Conservation (phyloP, 2,329 filamentous ascomycete genomes). For the Ophiostoma quercus region DNA sequence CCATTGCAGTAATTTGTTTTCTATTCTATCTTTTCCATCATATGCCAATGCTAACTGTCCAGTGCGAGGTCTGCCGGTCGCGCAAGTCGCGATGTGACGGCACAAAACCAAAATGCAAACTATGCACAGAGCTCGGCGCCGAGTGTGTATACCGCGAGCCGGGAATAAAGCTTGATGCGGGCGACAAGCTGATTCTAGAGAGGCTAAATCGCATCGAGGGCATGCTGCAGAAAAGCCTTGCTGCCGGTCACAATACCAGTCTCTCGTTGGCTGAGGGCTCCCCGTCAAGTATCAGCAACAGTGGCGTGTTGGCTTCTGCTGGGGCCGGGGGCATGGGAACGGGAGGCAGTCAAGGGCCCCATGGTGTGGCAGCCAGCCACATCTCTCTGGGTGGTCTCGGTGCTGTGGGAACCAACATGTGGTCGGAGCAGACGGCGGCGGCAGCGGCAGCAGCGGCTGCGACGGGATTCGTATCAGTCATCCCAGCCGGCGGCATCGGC, state of each 20-base stretch:
- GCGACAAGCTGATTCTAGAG: constrained; percentile 79
- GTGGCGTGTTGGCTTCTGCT: background rate
- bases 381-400: background rate
- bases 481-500: constrained; percentile 61
- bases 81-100: constrained; percentile 76
- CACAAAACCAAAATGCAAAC: constrained; percentile 74
- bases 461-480: constrained; percentile 46
- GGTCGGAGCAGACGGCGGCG: constrained; percentile 42
- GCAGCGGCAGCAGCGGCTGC: constrained; percentile 36
- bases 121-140: constrained; percentile 74
- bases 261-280: constrained; percentile 47
- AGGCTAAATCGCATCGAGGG: constrained; percentile 72
- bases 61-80: constrained; percentile 79
- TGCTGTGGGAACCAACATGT: constrained; percentile 45
- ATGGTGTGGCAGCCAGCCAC: background rate
- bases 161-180: constrained; percentile 79
- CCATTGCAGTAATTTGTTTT: constrained; percentile 60
- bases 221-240: constrained; percentile 66
- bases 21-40: background rate
- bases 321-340: background rate
- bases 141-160: constrained; percentile 82
- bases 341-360: background rate
- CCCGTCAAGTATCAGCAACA: constrained; percentile 44
- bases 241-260: constrained; percentile 32
- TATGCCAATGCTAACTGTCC: constrained; percentile 8